Conservation (phyloP, 441 rosid species). For the Erodium chrysanthum region DNA sequence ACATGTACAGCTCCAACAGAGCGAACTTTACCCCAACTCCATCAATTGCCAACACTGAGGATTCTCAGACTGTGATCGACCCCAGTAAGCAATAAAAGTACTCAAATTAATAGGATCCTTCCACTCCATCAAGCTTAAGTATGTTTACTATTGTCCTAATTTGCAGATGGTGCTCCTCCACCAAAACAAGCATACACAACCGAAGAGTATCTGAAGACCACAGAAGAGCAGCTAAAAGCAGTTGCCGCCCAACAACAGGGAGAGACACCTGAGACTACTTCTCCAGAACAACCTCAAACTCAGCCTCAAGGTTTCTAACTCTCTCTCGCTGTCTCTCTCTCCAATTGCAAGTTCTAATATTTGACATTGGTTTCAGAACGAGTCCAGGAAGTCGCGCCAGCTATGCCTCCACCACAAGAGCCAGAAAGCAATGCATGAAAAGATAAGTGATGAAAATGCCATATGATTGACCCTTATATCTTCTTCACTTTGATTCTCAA, state of each 20-base stretch:
- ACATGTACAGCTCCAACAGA: conserved; percentile 31
- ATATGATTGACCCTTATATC: background rate
- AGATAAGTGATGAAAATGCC: background rate
- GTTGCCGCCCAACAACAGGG: conserved; percentile 25
- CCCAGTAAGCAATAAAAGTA: conserved; percentile 41
- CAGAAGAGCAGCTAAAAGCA: conserved; percentile 72
- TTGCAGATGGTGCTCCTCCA: conserved; percentile 45
- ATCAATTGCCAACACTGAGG: conserved; percentile 26
- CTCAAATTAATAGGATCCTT: conserved; percentile 6
- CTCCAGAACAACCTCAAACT: conserved; percentile 27
- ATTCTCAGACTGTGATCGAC: conserved; percentile 30
- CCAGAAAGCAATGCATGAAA: conserved; percentile 26
- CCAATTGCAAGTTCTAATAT: background rate
- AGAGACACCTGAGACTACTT: conserved; percentile 16
- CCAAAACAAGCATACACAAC: conserved; percentile 48
- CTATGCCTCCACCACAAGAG: conserved; percentile 32
- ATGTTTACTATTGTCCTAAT: background rate
- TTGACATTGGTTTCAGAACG: conserved; percentile 25
- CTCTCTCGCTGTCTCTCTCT: background rate
- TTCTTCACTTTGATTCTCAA: background rate
- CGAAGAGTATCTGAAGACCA: conserved; percentile 61
- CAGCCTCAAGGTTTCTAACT: conserved; percentile 29
- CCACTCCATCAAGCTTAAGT: background rate
- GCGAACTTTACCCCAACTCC: conserved; percentile 30
- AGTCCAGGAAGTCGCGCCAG: conserved; percentile 20